These are phyloP conservation scores for Alternaria triticina DNA, from an alignment of 2,329 filamentous ascomycete genomes.

Conservation along the genomic window DNA sequence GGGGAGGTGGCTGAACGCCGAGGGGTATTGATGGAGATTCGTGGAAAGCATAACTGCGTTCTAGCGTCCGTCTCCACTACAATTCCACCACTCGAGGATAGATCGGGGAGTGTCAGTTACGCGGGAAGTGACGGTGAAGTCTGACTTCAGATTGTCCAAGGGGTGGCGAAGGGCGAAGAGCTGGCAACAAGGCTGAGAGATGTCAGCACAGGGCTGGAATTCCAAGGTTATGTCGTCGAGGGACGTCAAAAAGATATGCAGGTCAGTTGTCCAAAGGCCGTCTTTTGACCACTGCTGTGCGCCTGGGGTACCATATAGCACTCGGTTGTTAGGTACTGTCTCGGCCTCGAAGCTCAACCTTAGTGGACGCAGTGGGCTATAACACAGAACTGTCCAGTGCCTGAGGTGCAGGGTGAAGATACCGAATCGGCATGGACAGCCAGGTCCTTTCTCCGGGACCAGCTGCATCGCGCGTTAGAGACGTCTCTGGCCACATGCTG, in stretches of 20 bases:
- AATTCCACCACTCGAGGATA: conserved; percentile 30
- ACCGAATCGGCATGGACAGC: conserved; percentile 40
- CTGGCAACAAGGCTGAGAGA: conserved; percentile 14
- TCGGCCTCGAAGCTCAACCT: conserved; percentile 37
- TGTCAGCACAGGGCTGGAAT: conserved; percentile 37
- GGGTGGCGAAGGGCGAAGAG: conserved; percentile 16
- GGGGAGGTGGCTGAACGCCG: conserved; percentile 52
- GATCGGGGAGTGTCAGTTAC: conserved; percentile 21
- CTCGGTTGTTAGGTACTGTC: conserved; percentile 34
- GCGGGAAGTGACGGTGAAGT: conserved; percentile 4
- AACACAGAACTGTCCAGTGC: conserved; percentile 38
- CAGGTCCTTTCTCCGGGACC: conserved; percentile 39
- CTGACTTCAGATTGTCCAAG: neutral
- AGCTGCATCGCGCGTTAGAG: conserved; percentile 46
- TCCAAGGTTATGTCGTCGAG: conserved; percentile 34
- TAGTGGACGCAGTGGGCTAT: conserved; percentile 46
- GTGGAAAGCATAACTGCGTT: conserved; percentile 46
- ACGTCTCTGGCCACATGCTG: conserved; percentile 41
- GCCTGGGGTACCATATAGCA: conserved; percentile 47
- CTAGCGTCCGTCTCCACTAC: conserved; percentile 43
- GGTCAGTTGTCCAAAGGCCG: conserved; percentile 36
- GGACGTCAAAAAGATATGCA: conserved; percentile 37
- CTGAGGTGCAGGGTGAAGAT: conserved; percentile 43
- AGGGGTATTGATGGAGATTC: conserved; percentile 47
- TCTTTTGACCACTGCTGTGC: conserved; percentile 41